These are phyloP conservation scores for Angophora floribunda DNA, from an alignment of 345 rosid genomes.

Conservation along the genomic window DNA sequence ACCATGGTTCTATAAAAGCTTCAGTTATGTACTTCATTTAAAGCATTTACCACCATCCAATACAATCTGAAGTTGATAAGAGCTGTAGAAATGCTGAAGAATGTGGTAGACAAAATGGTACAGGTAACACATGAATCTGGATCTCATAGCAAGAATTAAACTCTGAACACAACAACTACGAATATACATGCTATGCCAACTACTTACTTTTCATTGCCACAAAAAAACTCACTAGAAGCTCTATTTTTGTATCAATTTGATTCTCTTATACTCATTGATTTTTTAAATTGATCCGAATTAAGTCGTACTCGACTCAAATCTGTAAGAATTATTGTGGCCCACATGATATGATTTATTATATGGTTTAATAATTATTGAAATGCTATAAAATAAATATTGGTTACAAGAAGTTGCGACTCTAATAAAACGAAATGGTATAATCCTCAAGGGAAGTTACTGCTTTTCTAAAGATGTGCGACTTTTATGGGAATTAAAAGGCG, in stretches of 20 bases:
- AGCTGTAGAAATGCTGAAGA: background rate
- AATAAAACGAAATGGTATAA: too few species aligned
- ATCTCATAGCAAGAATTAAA: background rate
- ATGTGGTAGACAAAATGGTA: background rate
- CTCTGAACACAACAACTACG: background rate
- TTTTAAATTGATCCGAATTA: background rate
- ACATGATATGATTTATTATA: too few species aligned
- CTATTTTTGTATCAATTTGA: background rate
- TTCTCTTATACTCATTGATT: background rate
- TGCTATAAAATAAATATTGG: too few species aligned
- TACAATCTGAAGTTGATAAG: background rate
- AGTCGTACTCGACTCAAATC: background rate
- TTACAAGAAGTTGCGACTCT: too few species aligned
- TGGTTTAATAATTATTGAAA: too few species aligned
- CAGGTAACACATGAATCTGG: background rate
- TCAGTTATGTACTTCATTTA: background rate
- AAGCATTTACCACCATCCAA: background rate
- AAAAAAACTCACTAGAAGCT: background rate
- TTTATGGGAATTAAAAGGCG: too few species aligned
- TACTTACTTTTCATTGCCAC: background rate
- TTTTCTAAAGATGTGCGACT: too few species aligned
- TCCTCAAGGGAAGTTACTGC: too few species aligned
- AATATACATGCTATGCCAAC: background rate
- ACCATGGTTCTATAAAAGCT: background rate
- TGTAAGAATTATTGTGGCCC: too few species aligned